These are phyloP conservation scores for Exophiala dermatitidis DNA, from an alignment of 2,329 filamentous ascomycete genomes.

Conservation along the genomic window DNA sequence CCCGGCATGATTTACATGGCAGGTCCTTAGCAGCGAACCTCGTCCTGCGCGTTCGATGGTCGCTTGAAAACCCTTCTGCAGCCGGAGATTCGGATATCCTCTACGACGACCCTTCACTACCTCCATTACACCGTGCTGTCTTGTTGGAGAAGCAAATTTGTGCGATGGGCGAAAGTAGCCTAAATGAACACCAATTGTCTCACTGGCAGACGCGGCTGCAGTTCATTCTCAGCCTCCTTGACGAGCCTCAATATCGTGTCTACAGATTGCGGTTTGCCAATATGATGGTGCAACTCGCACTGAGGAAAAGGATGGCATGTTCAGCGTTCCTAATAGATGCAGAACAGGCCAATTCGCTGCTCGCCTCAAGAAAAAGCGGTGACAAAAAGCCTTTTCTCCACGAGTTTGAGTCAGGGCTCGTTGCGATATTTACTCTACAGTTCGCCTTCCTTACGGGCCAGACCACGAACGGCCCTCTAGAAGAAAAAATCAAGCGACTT, in stretches of 20 bases:
- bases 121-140: constrained; percentile 20
- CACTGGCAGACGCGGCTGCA: constrained; percentile 2
- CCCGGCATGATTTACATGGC: constrained; percentile 32
- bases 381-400: constrained; percentile 11
- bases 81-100: background rate
- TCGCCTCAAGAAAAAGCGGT: background rate
- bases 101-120: constrained; percentile 16
- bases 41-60: constrained; percentile 2
- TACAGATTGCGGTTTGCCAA: constrained; percentile 11
- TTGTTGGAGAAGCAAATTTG: constrained; percentile 24
- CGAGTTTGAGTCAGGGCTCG: constrained; percentile 12
- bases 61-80: background rate
- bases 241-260: constrained; percentile 10
- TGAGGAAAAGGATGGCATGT: constrained; percentile 6
- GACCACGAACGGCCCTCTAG: constrained; percentile 2
- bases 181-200: constrained; percentile 5
- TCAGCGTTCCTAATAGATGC: constrained; percentile 1
- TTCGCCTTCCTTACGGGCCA: constrained; percentile 23
- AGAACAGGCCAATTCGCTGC: background rate
- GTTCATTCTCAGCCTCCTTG: constrained; percentile 4
- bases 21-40: constrained; percentile 35
- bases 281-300: constrained; percentile 2
- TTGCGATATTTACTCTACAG: constrained; percentile 10
- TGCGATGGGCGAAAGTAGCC: constrained; percentile 3
- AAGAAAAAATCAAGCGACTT: constrained; percentile 19